Evolutionary conservation across 768 basidiomycete species (phyloP).

Genomic region (Leccinum uliginosum): DNA sequence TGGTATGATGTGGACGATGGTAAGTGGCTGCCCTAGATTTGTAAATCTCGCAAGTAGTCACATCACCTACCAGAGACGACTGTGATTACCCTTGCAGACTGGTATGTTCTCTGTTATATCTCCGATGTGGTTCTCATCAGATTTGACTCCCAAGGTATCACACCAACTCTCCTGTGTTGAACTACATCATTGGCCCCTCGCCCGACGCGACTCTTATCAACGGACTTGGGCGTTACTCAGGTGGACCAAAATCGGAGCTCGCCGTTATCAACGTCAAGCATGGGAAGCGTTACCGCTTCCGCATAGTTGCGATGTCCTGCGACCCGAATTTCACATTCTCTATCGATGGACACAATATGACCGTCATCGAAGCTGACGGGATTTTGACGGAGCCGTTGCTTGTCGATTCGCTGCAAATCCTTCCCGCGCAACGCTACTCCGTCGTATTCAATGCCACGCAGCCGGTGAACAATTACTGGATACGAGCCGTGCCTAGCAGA

Average conservation of each 20-base stretch:
- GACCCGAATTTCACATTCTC: slow-evolving; percentile 42
- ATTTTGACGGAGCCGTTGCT: slow-evolving; percentile 37
- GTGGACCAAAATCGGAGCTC: slow-evolving; percentile 35
- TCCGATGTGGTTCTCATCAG: background rate
- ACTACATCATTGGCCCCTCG: slow-evolving; percentile 13
- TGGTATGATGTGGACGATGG: slow-evolving; percentile 47
- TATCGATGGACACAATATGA: slow-evolving; percentile 43
- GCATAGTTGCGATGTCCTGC: slow-evolving; percentile 44
- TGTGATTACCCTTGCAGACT: slow-evolving; percentile 24
- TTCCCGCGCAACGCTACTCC: slow-evolving; percentile 39
- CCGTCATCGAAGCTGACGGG: slow-evolving; percentile 43
- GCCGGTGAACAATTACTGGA: slow-evolving; percentile 50
- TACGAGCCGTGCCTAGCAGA: slow-evolving; percentile 36
- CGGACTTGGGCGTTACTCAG: slow-evolving; percentile 27
- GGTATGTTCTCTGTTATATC: slow-evolving; percentile 9
- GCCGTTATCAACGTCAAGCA: slow-evolving; percentile 36
- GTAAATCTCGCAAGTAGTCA: background rate
- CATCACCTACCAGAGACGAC: slow-evolving; percentile 16
- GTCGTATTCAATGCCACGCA: slow-evolving; percentile 42
- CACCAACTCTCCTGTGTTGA: slow-evolving; percentile 14
- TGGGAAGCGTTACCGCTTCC: slow-evolving; percentile 45
- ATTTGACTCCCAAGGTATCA: slow-evolving; percentile 20
- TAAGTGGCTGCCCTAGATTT: slow-evolving; percentile 4
- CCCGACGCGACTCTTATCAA: slow-evolving; percentile 30
- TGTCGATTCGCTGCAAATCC: slow-evolving; percentile 35